Conservation (phyloP, 805 yeast species). For the Ogataea zsoltii region DNA sequence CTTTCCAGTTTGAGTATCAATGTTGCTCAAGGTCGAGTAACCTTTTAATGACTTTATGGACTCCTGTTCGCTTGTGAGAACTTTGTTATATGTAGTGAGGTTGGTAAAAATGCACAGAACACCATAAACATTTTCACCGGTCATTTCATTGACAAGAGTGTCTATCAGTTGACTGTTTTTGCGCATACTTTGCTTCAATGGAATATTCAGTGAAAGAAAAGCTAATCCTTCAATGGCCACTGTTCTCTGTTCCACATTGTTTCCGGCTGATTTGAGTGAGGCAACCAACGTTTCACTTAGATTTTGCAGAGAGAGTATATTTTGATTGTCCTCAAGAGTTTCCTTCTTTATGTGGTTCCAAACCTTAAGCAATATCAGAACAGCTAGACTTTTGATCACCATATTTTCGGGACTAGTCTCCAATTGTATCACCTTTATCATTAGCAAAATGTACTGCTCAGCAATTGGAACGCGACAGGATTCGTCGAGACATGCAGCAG, state of each 20-base stretch:
- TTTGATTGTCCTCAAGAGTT: slow-evolving; percentile 26
- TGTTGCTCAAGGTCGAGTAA: slow-evolving; percentile 30
- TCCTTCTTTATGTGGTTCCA: slow-evolving; percentile 51
- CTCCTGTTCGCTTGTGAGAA: slow-evolving; percentile 31
- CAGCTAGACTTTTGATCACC: slow-evolving; percentile 32
- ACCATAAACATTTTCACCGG: slow-evolving; percentile 36
- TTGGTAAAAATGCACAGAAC: slow-evolving; percentile 42
- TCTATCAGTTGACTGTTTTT: slow-evolving; percentile 34
- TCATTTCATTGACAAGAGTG: slow-evolving; percentile 18
- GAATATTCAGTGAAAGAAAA: slow-evolving; percentile 36
- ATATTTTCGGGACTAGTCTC: slow-evolving; percentile 19
- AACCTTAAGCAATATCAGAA: slow-evolving; percentile 52
- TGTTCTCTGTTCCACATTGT: slow-evolving; percentile 26
- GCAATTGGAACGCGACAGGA: slow-evolving; percentile 48
- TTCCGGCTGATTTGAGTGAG: slow-evolving; percentile 2
- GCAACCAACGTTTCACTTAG: slow-evolving; percentile 31
- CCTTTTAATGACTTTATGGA: slow-evolving; percentile 40
- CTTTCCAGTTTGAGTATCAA: slow-evolving; percentile 31
- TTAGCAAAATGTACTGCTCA: slow-evolving; percentile 41
- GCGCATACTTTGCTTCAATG: slow-evolving; percentile 37
- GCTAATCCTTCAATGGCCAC: slow-evolving; percentile 36
- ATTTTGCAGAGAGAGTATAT: slow-evolving; percentile 35
- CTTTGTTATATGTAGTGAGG: slow-evolving; percentile 36
- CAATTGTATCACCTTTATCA: slow-evolving; percentile 39
- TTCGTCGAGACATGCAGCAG: slow-evolving; percentile 53